Base-by-base conservation (phyloP, 2,329 filamentous ascomycete genomes). In the Penicillium sp. region DNA sequence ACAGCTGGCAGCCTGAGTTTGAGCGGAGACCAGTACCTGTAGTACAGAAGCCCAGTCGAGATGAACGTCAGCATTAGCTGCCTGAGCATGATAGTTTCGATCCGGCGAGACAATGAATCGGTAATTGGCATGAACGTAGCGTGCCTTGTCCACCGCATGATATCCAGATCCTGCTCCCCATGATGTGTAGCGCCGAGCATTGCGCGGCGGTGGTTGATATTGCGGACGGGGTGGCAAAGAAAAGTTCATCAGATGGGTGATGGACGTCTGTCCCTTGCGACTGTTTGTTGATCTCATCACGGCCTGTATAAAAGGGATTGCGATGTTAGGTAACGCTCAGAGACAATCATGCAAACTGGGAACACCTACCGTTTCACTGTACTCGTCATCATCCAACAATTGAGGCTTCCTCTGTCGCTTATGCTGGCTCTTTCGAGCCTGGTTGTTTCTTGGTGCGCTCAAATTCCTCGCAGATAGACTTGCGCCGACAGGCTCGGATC, bases 201-300 rank as follows among this genome's bases (percentile, higher is more conserved):
- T 83, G 62, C 85, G 80, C 82, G 81, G 68, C 86, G 84, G 69
- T 84, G 84, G 70, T 51, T 80, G 74, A 60, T 79, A 73, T 62
- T 88, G 86, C 25, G 89, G 89, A 52, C 91, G 87, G 45, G 90
- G 88, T 25, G 93, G 91, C 22, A 92, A 82, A 48, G 90, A 88
- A 78, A 97, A 96, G 80, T 94, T 94, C 84, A 99, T 91, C 59
- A 99, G 81, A 78, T 99, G 95, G 43, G 95, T 98, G 74, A 99
- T 99, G 71, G 92, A 96, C 57, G 93, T 97, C 78, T 97, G 94
- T 57, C 95, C 95, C 71, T 95, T 92, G 61, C 95, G 89, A 70
- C 87, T 87, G 69, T 80, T 87, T 62, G 85, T 82, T 56, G 85
- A 85, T 74, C 80, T 84, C 84, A 88, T 89, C 78, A 82, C 84